Percentiles rank a stretch among this genome's conserved stretches.
Conservation (phyloP, 73 alveolate species). For the Uronychia setigera region DNA sequence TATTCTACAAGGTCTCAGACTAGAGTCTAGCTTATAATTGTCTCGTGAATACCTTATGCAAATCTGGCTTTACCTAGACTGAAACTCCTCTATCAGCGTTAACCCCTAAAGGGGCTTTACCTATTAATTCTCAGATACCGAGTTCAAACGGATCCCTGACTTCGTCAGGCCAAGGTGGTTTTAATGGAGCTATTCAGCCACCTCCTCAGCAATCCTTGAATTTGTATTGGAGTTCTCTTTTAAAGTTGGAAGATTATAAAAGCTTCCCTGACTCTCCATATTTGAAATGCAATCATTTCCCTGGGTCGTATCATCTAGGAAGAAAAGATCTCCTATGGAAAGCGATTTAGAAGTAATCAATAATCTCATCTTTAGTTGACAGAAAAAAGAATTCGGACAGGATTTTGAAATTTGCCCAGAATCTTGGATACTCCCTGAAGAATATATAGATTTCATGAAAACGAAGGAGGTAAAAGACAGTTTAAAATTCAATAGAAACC, state of each 20-base stretch:
- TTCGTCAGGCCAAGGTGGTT: too few relatives aligned
- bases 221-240: neutral
- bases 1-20: slow-evolving; percentile 33
- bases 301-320: slow-evolving; percentile 87
- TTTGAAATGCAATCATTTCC: slow-evolving; percentile 77
- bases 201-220: too few relatives aligned
- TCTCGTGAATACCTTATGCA: slow-evolving; percentile 32
- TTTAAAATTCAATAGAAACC: slow-evolving; percentile 13
- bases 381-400: slow-evolving; percentile 55
- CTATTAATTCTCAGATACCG: neutral
- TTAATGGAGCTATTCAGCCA: too few relatives aligned
- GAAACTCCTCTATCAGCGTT: slow-evolving; percentile 19
- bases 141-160: too few relatives aligned
- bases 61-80: slow-evolving; percentile 36
- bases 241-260: slow-evolving; percentile 4
- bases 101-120: too few relatives aligned
- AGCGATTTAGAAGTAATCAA: slow-evolving; percentile 29
- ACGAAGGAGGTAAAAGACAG: slow-evolving; percentile 71
- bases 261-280: slow-evolving; percentile 56
- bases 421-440: slow-evolving; percentile 26
- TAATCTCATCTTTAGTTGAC: neutral
- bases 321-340: slow-evolving; percentile 90
- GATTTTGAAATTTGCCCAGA: slow-evolving; percentile 28
- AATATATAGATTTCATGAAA: slow-evolving; percentile 4
- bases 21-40: slow-evolving; percentile 46